phyloP scores from a whole-genome alignment of 129 eudicot species.

The Helichrysum umbraculigerum region DNA sequence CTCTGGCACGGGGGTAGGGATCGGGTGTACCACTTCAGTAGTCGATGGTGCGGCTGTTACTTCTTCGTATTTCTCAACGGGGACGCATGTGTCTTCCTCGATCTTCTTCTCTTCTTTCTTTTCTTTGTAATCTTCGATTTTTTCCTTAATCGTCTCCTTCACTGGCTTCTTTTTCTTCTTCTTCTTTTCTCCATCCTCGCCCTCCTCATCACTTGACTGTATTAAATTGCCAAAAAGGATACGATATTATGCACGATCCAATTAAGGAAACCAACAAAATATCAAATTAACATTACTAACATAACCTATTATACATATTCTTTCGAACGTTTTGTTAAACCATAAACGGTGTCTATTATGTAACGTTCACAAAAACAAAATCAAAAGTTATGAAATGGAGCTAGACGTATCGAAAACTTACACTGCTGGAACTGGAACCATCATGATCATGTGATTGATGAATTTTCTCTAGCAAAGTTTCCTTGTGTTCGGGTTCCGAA shows the following conservation, averaged over 20 bases:
- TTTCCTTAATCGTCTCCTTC: constrained; percentile 66
- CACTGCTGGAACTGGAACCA: constrained; percentile 64
- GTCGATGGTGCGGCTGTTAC: background rate
- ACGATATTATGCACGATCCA: background rate
- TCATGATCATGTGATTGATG: constrained; percentile 30
- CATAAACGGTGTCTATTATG: too few species aligned
- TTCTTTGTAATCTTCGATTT: constrained; percentile 25
- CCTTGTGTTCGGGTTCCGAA: constrained; percentile 47
- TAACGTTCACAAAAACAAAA: background rate
- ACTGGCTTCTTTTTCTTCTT: constrained; percentile 77
- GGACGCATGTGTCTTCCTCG: background rate
- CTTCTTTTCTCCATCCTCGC: constrained; percentile 48
- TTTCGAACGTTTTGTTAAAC: too few species aligned
- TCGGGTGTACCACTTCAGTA: background rate
- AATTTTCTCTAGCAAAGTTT: constrained; percentile 45
- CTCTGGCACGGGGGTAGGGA: constrained; percentile 29
- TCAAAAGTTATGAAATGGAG: background rate
- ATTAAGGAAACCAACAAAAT: background rate
- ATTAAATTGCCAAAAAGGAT: background rate
- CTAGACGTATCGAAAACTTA: constrained; percentile 41
- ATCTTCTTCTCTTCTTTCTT: constrained; percentile 3
- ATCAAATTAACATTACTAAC: background rate
- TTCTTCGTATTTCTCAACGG: background rate
- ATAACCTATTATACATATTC: too few species aligned
- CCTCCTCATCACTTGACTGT: constrained; percentile 80